Percentiles rank a stretch among this genome's conserved stretches.
Conservation (phyloP, 1,284 basidiomycete species). For the Puccinia polysora region DNA sequence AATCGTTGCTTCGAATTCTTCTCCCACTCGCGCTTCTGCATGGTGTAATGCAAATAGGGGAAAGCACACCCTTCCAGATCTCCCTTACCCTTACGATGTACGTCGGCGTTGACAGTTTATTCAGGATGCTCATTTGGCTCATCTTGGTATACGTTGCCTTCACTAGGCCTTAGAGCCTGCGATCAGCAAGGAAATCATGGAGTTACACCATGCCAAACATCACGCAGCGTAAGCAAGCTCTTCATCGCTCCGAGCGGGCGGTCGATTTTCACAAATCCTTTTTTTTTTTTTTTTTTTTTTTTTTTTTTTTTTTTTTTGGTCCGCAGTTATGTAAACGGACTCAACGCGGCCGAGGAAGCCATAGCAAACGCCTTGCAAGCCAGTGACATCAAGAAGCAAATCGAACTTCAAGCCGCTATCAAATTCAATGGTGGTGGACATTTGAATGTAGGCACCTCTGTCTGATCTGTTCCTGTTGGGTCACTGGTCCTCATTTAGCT, state of each 20-base stretch:
- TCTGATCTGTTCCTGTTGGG: not conserved
- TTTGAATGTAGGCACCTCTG: constrained; percentile 47
- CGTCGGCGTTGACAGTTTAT: not conserved
- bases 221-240: constrained; percentile 63
- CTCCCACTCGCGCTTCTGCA: not conserved
- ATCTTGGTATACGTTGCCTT: not conserved
- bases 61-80: constrained; percentile 69
- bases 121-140: not conserved
- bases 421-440: constrained; percentile 86
- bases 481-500: constrained; percentile 5
- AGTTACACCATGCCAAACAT: constrained; percentile 89
- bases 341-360: constrained; percentile 71
- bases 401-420: constrained; percentile 76
- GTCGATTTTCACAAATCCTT: no score
- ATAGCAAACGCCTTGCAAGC: constrained; percentile 63
- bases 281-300: no score
- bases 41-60: constrained; percentile 29
- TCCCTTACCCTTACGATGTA: constrained; percentile 80
- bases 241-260: no score
- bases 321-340: constrained; percentile 39
- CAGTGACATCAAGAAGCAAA: constrained; percentile 69
- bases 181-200: constrained; percentile 75
- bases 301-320: no score
- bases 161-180: constrained; percentile 66
- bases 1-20: not conserved